These are phyloP conservation scores for Fusarium neocosmosporiellum DNA, from an alignment of 2,329 filamentous ascomycete species.

Conservation along the genomic window DNA sequence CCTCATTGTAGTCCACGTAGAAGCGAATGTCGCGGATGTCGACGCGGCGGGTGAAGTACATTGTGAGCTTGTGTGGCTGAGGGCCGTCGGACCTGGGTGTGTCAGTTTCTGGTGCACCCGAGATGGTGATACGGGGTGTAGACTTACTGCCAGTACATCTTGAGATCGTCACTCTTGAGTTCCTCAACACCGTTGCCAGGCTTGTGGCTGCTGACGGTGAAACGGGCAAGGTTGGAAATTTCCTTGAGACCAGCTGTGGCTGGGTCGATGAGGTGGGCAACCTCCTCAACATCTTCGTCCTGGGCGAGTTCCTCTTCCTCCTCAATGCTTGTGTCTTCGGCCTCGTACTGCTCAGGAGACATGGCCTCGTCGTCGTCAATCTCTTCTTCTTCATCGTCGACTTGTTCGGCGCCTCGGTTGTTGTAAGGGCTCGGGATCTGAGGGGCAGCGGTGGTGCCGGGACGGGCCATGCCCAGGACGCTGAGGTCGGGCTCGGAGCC, in stretches of 20 bases:
- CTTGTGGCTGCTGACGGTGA: slow-evolving; percentile 85
- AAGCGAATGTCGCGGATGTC: slow-evolving; percentile 83
- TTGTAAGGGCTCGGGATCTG: slow-evolving; percentile 46
- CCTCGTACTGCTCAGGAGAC: slow-evolving; percentile 48
- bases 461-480: slow-evolving; percentile 49
- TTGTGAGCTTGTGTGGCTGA: slow-evolving; percentile 83
- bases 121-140: neutral
- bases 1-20: slow-evolving; percentile 89
- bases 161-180: slow-evolving; percentile 77
- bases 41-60: slow-evolving; percentile 87
- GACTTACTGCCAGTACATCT: slow-evolving; percentile 81
- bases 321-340: slow-evolving; percentile 45
- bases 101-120: neutral
- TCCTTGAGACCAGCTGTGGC: slow-evolving; percentile 75
- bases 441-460: slow-evolving; percentile 38
- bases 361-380: slow-evolving; percentile 38
- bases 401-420: slow-evolving; percentile 29
- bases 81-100: slow-evolving; percentile 78
- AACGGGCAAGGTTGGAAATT: slow-evolving; percentile 85
- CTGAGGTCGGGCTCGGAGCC: slow-evolving; percentile 53
- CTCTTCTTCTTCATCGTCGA: slow-evolving; percentile 34
- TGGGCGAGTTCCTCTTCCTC: slow-evolving; percentile 52
- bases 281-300: slow-evolving; percentile 39
- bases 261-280: slow-evolving; percentile 61
- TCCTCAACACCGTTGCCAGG: slow-evolving; percentile 83